These are phyloP conservation scores for Leptographium flavum DNA, from an alignment of 2,329 filamentous ascomycete species.

Conservation along the genomic window DNA sequence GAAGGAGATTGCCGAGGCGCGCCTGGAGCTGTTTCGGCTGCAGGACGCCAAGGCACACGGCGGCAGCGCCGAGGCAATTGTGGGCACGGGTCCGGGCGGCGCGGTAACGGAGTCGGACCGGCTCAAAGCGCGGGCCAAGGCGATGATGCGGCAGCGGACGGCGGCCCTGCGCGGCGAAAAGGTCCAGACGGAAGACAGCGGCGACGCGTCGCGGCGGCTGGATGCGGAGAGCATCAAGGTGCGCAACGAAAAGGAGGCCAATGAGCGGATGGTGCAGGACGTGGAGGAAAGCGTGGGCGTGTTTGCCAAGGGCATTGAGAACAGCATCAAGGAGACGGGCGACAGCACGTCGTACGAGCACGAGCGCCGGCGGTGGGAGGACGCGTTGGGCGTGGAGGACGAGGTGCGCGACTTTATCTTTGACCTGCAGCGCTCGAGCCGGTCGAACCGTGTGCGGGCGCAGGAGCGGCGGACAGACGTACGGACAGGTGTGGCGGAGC, in stretches of 20 bases:
- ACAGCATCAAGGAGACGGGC: conserved; percentile 69
- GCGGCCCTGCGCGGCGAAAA: conserved; percentile 84
- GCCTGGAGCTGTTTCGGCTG: conserved; percentile 81
- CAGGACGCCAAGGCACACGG: conserved; percentile 89
- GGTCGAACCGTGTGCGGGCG: conserved; percentile 53
- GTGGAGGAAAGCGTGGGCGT: conserved; percentile 92
- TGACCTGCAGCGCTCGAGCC: conserved; percentile 77
- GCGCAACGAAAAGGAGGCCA: conserved; percentile 76
- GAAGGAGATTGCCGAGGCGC: conserved; percentile 81
- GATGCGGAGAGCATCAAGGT: conserved; percentile 78
- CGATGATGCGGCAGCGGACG: conserved; percentile 97
- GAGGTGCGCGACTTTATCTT: conserved; percentile 97
- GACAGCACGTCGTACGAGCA: conserved; percentile 70
- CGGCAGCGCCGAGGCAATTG: conserved; percentile 61
- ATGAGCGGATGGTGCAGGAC: conserved; percentile 91
- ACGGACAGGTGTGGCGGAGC: neutral
- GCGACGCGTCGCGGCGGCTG: conserved; percentile 66
- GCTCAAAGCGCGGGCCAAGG: conserved; percentile 86
- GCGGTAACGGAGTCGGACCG: conserved; percentile 84
- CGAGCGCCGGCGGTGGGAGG: conserved; percentile 88
- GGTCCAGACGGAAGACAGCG: conserved; percentile 55
- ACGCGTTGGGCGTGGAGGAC: conserved; percentile 89
- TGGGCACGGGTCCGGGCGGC: conserved; percentile 87
- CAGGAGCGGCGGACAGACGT: conserved; percentile 38
- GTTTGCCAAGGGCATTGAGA: conserved; percentile 72